Percentiles rank a stretch among this genome's conserved stretches.
phyloP scores from a whole-genome alignment of 2,329 filamentous ascomycete species.

The Claviceps monticola region DNA sequence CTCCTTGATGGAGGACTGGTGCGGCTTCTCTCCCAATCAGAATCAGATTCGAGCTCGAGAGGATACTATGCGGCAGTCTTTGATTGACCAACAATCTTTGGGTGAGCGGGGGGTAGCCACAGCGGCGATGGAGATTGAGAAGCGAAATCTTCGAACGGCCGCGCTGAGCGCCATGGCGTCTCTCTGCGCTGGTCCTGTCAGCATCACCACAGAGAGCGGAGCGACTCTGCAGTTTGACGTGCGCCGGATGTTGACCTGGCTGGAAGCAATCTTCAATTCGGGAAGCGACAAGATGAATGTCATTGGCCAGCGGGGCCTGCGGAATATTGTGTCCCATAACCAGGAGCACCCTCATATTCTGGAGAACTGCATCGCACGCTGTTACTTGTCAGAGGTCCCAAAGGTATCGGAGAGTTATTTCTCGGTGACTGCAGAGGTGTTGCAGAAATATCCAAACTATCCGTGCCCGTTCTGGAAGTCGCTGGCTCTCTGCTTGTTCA shows the following conservation, averaged over 20 bases:
- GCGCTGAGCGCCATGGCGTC: conserved; percentile 92
- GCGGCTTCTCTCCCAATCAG: conserved; percentile 89
- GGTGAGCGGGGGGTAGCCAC: conserved; percentile 67
- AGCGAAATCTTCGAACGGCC: conserved; percentile 77
- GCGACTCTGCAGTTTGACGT: conserved; percentile 85
- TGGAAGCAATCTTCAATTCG: conserved; percentile 87
- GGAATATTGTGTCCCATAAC: conserved; percentile 83
- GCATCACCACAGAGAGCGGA: conserved; percentile 75
- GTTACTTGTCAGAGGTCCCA: conserved; percentile 66
- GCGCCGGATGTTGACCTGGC: conserved; percentile 84
- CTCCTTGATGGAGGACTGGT: conserved; percentile 97
- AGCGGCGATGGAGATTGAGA: conserved; percentile 93
- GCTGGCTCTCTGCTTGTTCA: conserved; percentile 77
- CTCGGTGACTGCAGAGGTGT: conserved; percentile 74
- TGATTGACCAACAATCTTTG: conserved; percentile 65
- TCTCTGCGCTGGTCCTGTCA: conserved; percentile 74
- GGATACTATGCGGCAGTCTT: conserved; percentile 72
- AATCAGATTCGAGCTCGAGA: conserved; percentile 68
- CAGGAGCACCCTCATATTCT: conserved; percentile 73
- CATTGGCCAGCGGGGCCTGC: conserved; percentile 76
- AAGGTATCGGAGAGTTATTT: conserved; percentile 94
- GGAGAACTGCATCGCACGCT: conserved; percentile 81
- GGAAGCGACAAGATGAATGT: conserved; percentile 83
- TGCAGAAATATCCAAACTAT: conserved; percentile 72
- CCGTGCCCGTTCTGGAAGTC: conserved; percentile 83